Conservation (phyloP, 352 stramenopile genomes). For the Globisporangium emineosum region DNA sequence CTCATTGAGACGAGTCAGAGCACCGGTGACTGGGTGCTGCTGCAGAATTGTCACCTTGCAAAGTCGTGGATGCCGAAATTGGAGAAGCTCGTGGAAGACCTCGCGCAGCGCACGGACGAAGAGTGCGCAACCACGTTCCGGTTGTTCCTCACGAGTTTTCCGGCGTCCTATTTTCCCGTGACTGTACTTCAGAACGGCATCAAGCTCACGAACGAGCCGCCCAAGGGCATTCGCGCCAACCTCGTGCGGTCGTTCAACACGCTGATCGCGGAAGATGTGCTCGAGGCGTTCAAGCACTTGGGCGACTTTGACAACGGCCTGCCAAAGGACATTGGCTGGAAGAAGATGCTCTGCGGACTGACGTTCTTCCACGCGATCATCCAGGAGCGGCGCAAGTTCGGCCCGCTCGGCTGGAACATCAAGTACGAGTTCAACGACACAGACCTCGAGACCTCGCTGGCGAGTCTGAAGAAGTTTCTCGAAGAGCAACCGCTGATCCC, state of each 20-base stretch:
- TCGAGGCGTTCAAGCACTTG: conserved; percentile 51
- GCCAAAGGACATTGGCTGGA: conserved; percentile 74
- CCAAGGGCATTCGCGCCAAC: conserved; percentile 90
- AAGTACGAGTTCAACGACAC: conserved; percentile 96
- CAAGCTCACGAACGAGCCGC: conserved; percentile 92
- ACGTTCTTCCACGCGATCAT: conserved; percentile 95
- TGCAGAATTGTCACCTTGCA: conserved; percentile 94
- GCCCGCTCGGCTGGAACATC: conserved; percentile 94
- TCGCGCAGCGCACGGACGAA: conserved; percentile 53
- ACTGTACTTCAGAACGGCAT: conserved; percentile 92
- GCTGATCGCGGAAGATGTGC: conserved; percentile 72
- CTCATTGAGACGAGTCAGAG: conserved; percentile 85
- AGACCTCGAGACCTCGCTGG: conserved; percentile 92
- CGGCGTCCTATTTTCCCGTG: conserved; percentile 90
- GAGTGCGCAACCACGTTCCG: conserved; percentile 76
- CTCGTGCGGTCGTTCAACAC: conserved; percentile 88
- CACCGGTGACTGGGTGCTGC: conserved; percentile 90
- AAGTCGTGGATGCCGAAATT: conserved; percentile 94
- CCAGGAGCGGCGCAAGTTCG: conserved; percentile 93
- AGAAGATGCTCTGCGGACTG: conserved; percentile 87
- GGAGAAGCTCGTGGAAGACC: conserved; percentile 89
- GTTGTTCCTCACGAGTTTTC: conserved; percentile 92
- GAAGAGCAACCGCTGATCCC: conserved; percentile 89
- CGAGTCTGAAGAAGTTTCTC: conserved; percentile 89
- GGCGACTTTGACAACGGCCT: conserved; percentile 61